These are phyloP conservation scores for Lentinula lateritia DNA, from an alignment of 768 basidiomycete species.

Conservation along the genomic window DNA sequence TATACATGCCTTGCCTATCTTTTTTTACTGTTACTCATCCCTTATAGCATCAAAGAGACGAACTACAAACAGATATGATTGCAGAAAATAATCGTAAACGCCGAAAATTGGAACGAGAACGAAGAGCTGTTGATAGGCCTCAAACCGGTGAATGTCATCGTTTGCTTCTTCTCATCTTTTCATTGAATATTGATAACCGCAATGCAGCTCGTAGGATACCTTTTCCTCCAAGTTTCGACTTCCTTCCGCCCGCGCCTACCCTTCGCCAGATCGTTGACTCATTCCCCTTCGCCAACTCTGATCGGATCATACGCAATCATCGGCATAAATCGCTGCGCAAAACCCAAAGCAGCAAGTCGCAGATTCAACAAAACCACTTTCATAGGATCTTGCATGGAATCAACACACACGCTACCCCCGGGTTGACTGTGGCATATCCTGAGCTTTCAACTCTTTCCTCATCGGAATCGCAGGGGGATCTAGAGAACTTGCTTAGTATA, in stretches of 20 bases:
- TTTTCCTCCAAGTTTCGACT: slow-evolving; percentile 35
- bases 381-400: slow-evolving; percentile 17
- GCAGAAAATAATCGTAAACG: slow-evolving; percentile 86
- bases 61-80: slow-evolving; percentile 82
- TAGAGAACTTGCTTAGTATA: slow-evolving; percentile 36
- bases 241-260: slow-evolving; percentile 47
- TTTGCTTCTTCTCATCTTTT: background rate
- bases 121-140: slow-evolving; percentile 72
- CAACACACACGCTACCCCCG: slow-evolving; percentile 19
- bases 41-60: slow-evolving; percentile 64
- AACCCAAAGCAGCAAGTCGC: slow-evolving; percentile 10
- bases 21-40: background rate
- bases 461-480: slow-evolving; percentile 44
- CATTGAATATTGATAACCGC: background rate
- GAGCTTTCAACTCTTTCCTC: slow-evolving; percentile 43
- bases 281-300: slow-evolving; percentile 37
- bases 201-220: slow-evolving; percentile 59
- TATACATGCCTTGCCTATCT: slow-evolving; percentile 20
- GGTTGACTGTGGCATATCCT: slow-evolving; percentile 29
- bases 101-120: slow-evolving; percentile 79
- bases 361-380: slow-evolving; percentile 3
- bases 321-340: background rate
- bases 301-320: slow-evolving; percentile 7
- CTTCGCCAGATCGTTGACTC: slow-evolving; percentile 64
- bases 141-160: slow-evolving; percentile 52